phyloP scores from a whole-genome alignment of 148 eudicot genomes.

The Talinum fruticosum region DNA sequence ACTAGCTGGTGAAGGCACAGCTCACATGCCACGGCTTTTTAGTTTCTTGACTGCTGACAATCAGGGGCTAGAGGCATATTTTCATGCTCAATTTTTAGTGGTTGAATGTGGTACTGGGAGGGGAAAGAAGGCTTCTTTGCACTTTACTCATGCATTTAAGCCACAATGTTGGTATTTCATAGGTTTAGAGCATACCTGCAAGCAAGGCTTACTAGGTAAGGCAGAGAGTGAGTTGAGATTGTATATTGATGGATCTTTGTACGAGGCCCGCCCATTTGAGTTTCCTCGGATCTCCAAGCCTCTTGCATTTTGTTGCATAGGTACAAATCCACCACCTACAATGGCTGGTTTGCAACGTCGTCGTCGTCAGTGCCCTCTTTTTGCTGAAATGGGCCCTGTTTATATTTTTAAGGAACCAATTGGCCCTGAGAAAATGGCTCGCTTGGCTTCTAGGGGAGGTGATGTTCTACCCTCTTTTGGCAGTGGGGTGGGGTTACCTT shows the following conservation, averaged over 20 bases:
- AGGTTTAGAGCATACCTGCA: conserved; percentile 92
- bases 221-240: conserved; percentile 88
- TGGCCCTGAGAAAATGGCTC: conserved; percentile 88
- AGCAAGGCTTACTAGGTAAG: conserved; percentile 89
- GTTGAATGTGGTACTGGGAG: conserved; percentile 89
- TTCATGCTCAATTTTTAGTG: conserved; percentile 98
- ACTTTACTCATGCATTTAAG: conserved; percentile 98
- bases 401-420: conserved; percentile 92
- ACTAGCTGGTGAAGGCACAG: conserved; percentile 98
- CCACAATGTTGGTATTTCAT: conserved; percentile 98
- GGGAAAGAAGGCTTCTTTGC: conserved; percentile 93
- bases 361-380: conserved; percentile 95
- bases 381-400: conserved; percentile 99
- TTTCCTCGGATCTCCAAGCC: conserved; percentile 91
- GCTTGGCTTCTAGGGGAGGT: conserved; percentile 94
- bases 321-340: conserved; percentile 96
- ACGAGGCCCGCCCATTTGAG: conserved; percentile 90
- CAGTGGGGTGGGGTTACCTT: conserved; percentile 76
- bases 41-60: conserved; percentile 97
- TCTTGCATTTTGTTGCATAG: conserved; percentile 95
- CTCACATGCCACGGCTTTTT: conserved; percentile 95
- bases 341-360: conserved; percentile 99
- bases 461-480: conserved; percentile 94
- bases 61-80: conserved; percentile 97
- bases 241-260: conserved; percentile 89